Conservation (phyloP, 371 early-diverging fungal species). For the Mucor saturninus region DNA sequence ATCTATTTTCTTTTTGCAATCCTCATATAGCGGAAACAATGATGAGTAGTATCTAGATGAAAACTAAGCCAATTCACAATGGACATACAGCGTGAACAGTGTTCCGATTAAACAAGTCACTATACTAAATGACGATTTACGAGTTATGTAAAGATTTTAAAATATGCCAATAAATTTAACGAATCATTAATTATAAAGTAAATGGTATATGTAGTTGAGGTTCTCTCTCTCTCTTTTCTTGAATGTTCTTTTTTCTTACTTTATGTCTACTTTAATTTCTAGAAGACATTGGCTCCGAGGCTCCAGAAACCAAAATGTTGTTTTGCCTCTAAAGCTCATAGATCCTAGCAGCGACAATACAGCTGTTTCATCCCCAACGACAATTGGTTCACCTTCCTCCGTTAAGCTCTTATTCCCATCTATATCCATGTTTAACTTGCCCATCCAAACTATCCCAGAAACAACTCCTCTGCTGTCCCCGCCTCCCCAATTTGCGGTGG, state of each 20-base stretch:
- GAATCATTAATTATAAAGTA: neutral
- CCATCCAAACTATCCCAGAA: conserved; percentile 1
- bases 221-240: neutral
- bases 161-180: conserved; percentile 16
- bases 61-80: too few species aligned
- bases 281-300: conserved; percentile 19
- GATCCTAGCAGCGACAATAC: conserved; percentile 43
- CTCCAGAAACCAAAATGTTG: conserved; percentile 4
- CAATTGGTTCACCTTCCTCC: conserved; percentile 20
- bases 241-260: neutral
- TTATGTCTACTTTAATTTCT: conserved; percentile 9
- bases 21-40: too few species aligned
- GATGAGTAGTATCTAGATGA: too few species aligned
- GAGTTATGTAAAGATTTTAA: conserved; percentile 6
- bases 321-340: conserved; percentile 24
- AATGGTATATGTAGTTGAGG: too few species aligned
- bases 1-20: too few species aligned
- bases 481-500: conserved; percentile 39
- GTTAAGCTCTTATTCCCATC: conserved; percentile 45
- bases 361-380: conserved; percentile 28
- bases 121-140: neutral
- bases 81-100: too few species aligned
- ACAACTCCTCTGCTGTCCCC: neutral
- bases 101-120: too few species aligned
- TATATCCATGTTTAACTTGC: conserved; percentile 37